Evolutionary conservation across 768 basidiomycete species (phyloP).

Genomic region (Termitomyces sp.): DNA sequence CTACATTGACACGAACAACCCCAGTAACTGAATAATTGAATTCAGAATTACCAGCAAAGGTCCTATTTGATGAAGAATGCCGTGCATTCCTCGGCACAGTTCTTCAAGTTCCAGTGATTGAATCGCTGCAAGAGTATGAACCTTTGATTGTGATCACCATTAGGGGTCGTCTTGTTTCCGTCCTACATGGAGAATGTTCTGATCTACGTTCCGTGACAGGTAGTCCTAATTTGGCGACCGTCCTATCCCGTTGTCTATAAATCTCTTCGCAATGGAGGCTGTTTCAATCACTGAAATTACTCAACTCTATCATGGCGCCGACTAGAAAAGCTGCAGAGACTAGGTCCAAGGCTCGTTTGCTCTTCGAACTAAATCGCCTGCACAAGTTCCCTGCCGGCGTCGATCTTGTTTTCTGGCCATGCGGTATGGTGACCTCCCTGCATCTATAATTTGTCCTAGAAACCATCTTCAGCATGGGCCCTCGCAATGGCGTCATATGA

Average conservation of each 20-base stretch:
- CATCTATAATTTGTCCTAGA: not conserved
- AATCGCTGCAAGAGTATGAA: too few relatives aligned
- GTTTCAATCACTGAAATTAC: not conserved
- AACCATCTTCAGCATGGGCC: not conserved
- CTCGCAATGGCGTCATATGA: not conserved
- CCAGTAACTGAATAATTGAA: too few relatives aligned
- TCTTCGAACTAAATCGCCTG: slow-evolving; percentile 5
- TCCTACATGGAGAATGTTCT: too few relatives aligned
- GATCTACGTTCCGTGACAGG: too few relatives aligned
- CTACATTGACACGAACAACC: too few relatives aligned
- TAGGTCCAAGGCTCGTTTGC: not conserved
- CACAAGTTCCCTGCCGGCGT: slow-evolving; percentile 8
- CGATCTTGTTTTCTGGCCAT: slow-evolving; percentile 8
- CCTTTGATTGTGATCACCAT: too few relatives aligned
- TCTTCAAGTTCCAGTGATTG: too few relatives aligned
- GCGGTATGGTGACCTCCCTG: not conserved
- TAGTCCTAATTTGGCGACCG: not conserved
- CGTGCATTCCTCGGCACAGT: too few relatives aligned
- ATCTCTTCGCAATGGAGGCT: not conserved
- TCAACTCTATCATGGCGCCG: not conserved
- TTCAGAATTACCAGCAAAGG: too few relatives aligned
- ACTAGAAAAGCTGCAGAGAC: not conserved
- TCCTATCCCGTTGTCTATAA: too few relatives aligned
- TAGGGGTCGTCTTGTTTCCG: too few relatives aligned
- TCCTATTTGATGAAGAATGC: too few relatives aligned